phyloP scores from a whole-genome alignment of 768 basidiomycete genomes.

The Leccinum incarnatum region DNA sequence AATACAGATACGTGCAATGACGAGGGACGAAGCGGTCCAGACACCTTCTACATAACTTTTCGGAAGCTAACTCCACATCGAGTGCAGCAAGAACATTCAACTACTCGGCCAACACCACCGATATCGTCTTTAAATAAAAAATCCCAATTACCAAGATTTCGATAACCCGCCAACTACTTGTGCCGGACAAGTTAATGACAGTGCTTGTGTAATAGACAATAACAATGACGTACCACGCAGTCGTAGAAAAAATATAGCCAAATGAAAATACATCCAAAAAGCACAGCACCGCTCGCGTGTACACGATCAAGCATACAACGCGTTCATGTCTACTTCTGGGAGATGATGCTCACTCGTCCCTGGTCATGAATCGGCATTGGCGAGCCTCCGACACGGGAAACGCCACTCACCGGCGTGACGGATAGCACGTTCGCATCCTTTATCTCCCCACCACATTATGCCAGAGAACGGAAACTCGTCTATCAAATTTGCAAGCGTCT shows the following conservation, averaged over 20 bases:
- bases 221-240: too few relatives aligned
- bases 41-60: neutral
- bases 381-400: neutral
- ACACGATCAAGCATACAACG: conserved; percentile 19
- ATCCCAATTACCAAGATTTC: neutral
- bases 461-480: conserved; percentile 32
- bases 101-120: neutral
- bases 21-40: neutral
- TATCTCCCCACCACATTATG: conserved; percentile 32
- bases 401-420: conserved; percentile 23
- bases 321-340: conserved; percentile 17
- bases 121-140: neutral
- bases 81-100: conserved; percentile 6
- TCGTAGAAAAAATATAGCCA: neutral
- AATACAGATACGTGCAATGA: neutral
- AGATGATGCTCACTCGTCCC: conserved; percentile 26
- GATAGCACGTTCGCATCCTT: conserved; percentile 3
- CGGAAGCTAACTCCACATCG: conserved; percentile 9
- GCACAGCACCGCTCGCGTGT: neutral
- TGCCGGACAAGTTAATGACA: neutral
- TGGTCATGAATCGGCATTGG: neutral
- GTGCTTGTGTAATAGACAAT: neutral
- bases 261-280: neutral
- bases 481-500: conserved; percentile 34
- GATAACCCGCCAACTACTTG: neutral